Conservation (phyloP, 371 early-diverging fungal genomes). For the Choanephora cucurbitarum region DNA sequence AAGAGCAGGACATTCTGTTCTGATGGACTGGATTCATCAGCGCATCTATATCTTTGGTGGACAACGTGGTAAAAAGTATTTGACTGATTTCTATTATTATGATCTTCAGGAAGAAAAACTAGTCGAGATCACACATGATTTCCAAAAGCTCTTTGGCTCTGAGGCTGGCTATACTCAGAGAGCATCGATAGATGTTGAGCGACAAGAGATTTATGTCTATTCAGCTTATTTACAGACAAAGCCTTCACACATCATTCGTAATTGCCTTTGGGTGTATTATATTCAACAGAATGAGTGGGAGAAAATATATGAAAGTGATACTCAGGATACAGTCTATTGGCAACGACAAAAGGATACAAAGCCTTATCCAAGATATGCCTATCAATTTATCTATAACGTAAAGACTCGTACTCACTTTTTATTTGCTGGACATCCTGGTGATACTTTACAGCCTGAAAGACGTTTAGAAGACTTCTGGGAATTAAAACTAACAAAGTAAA, state of each 20-base stretch:
- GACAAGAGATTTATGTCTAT: constrained; percentile 83
- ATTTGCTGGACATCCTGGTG: constrained; percentile 92
- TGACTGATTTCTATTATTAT: constrained; percentile 80
- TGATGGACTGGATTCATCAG: constrained; percentile 71
- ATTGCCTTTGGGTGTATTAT: constrained; percentile 78
- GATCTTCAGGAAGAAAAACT: constrained; percentile 75
- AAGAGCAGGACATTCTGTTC: constrained; percentile 91
- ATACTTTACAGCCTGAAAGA: constrained; percentile 44
- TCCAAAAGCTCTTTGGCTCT: constrained; percentile 69
- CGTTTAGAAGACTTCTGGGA: constrained; percentile 90
- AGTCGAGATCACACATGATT: constrained; percentile 73
- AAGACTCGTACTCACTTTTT: constrained; percentile 65
- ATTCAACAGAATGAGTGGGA: constrained; percentile 70
- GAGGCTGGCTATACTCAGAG: constrained; percentile 86
- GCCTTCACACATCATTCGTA: constrained; percentile 61
- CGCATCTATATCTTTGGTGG: constrained; percentile 89
- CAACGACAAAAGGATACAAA: constrained; percentile 45
- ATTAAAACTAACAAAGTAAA: constrained; percentile 66
- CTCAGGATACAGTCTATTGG: constrained; percentile 23
- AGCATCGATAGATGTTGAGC: constrained; percentile 74
- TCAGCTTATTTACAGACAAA: constrained; percentile 49
- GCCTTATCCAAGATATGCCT: constrained; percentile 85
- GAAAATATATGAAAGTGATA: constrained; percentile 73
- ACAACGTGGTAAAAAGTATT: constrained; percentile 77
- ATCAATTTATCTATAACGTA: constrained; percentile 81